Conservation (phyloP, 345 rosid genomes). For the Noccaea bulbosa region DNA sequence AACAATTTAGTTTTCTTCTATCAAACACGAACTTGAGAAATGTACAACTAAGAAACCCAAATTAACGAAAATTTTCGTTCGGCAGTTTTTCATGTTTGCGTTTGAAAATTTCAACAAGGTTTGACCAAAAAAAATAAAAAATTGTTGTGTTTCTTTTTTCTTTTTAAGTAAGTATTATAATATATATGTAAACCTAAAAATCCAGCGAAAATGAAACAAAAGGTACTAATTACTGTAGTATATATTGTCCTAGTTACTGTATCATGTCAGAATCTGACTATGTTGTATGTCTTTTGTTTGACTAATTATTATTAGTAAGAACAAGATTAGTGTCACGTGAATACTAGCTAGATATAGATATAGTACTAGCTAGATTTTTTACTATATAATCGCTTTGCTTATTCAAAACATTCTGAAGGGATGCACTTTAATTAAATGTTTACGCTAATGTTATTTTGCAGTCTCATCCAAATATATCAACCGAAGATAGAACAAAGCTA, state of each 20-base stretch:
- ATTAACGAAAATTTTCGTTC: background rate
- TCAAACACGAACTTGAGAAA: background rate
- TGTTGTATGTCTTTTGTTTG: slow-evolving; percentile 25
- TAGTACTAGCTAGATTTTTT: background rate
- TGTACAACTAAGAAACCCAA: background rate
- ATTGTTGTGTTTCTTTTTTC: no score
- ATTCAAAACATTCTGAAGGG: background rate
- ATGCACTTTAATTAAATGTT: background rate
- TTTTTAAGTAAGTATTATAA: no score
- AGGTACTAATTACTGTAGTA: slow-evolving; percentile 14
- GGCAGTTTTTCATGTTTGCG: background rate
- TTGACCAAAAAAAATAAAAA: background rate
- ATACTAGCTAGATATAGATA: background rate
- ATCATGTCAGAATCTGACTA: slow-evolving; percentile 35
- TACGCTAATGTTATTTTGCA: slow-evolving; percentile 41
- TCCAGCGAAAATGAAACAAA: background rate
- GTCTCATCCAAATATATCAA: slow-evolving; percentile 68
- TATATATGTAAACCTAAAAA: background rate
- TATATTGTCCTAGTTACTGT: slow-evolving; percentile 14
- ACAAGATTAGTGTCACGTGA: slow-evolving; percentile 36
- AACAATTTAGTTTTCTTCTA: background rate
- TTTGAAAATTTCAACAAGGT: background rate
- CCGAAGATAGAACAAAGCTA: slow-evolving; percentile 63
- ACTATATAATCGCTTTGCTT: slow-evolving; percentile 3
- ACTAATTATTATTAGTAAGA: slow-evolving; percentile 5